These are phyloP conservation scores for Herpetomonas muscarum DNA, from an alignment of 208 protist species.

Conservation along the genomic window DNA sequence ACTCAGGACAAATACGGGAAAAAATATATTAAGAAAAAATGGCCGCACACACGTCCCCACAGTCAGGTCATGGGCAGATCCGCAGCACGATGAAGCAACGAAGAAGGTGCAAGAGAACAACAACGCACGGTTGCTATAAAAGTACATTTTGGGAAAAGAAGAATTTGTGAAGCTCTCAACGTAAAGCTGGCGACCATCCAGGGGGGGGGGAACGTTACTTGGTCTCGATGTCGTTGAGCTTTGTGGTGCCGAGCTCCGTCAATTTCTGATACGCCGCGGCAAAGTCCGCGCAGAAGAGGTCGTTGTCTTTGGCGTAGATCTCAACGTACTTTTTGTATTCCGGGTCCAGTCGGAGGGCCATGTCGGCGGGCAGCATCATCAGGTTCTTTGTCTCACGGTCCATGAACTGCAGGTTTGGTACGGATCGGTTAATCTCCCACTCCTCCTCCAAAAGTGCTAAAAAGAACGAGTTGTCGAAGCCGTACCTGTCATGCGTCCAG, in stretches of 20 bases:
- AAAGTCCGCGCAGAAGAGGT: conserved; percentile 88
- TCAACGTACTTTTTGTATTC: conserved; percentile 78
- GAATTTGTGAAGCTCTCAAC: too few relatives aligned
- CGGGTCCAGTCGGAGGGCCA: conserved; percentile 79
- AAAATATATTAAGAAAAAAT: too few relatives aligned
- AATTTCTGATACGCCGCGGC: conserved; percentile 75
- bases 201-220: background rate
- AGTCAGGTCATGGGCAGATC: too few relatives aligned
- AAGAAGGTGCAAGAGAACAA: too few relatives aligned
- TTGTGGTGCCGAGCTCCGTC: conserved; percentile 50
- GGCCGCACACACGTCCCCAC: too few relatives aligned
- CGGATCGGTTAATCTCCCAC: conserved; percentile 71
- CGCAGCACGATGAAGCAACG: too few relatives aligned
- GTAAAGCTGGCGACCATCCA: too few relatives aligned
- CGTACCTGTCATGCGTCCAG: conserved; percentile 88
- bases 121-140: too few relatives aligned
- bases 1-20: too few relatives aligned
- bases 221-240: conserved; percentile 14
- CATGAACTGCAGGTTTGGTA: conserved; percentile 72
- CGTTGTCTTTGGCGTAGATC: conserved; percentile 89
- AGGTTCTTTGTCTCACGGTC: conserved; percentile 75
- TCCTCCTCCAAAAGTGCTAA: conserved; percentile 72
- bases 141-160: too few relatives aligned
- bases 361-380: conserved; percentile 93
- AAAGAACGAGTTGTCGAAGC: conserved; percentile 93